Percentiles rank a stretch among this genome's conserved stretches.
Evolutionary conservation across 2,329 filamentous ascomycete genomes (phyloP).

Genomic region (Paecilomyces fulvus): DNA sequence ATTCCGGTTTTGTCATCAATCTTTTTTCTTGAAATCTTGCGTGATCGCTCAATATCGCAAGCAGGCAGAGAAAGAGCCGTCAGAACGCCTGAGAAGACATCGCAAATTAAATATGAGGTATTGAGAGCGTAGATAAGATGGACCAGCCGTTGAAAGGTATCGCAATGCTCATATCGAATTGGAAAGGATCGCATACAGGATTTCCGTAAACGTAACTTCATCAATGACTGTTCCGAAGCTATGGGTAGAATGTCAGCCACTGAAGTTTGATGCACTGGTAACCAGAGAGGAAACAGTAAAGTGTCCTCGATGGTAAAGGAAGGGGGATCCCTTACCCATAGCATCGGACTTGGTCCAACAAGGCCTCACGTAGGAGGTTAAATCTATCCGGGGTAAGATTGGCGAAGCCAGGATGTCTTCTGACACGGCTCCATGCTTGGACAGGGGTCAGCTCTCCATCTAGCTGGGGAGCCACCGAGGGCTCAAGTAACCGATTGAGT

Average conservation of each 20-base stretch:
- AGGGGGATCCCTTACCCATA: slow-evolving; percentile 6
- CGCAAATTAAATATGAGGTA: background rate
- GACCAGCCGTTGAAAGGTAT: background rate
- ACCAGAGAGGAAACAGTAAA: background rate
- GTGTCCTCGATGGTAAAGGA: background rate
- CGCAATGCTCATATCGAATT: background rate
- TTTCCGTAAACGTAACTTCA: background rate
- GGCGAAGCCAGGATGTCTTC: slow-evolving; percentile 14
- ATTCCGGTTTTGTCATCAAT: background rate
- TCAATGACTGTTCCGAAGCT: background rate
- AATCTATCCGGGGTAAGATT: slow-evolving; percentile 12
- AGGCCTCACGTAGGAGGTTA: slow-evolving; percentile 8
- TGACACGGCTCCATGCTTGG: slow-evolving; percentile 27
- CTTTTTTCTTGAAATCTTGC: background rate
- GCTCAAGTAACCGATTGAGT: slow-evolving; percentile 8
- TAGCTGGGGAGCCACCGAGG: slow-evolving; percentile 5
- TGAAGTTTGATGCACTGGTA: too few relatives aligned
- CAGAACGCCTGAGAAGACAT: background rate
- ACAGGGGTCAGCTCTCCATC: slow-evolving; percentile 26
- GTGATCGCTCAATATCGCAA: background rate
- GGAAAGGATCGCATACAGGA: background rate
- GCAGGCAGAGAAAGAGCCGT: background rate
- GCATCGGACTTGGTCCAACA: slow-evolving; percentile 9
- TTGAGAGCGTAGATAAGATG: background rate
- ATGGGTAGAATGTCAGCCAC: background rate